Conservation (phyloP, 805 yeast species). For the Starmera quercuum region DNA sequence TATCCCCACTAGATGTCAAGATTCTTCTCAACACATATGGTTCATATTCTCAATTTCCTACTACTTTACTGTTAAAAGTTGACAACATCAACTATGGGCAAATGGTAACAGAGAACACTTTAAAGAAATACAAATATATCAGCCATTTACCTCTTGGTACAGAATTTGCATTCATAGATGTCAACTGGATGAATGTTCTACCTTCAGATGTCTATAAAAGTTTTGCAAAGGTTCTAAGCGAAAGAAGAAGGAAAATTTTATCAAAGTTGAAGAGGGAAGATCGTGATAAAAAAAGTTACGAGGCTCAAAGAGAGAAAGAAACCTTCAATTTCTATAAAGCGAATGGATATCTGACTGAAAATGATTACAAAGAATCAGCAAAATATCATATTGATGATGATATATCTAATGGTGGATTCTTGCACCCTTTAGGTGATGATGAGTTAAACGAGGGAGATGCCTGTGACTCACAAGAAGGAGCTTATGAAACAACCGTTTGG, state of each 20-base stretch:
- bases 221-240: constrained; percentile 48
- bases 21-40: constrained; percentile 59
- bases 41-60: constrained; percentile 60
- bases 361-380: constrained; percentile 14
- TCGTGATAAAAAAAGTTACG: constrained; percentile 45
- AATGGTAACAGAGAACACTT: constrained; percentile 47
- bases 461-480: constrained; percentile 12
- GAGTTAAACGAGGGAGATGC: constrained; percentile 6
- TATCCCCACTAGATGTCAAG: constrained; percentile 75
- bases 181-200: constrained; percentile 62
- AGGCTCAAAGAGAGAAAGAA: constrained; percentile 48
- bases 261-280: constrained; percentile 54
- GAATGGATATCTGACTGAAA: constrained; percentile 31
- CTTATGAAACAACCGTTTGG: constrained; percentile 59
- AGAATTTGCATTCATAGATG: constrained; percentile 73
- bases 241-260: constrained; percentile 44
- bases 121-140: constrained; percentile 64
- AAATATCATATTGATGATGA: constrained; percentile 27
- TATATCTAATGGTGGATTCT: constrained; percentile 30
- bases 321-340: constrained; percentile 49
- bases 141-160: constrained; percentile 83
- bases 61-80: constrained; percentile 48
- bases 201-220: constrained; percentile 35
- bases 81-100: constrained; percentile 67
- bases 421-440: constrained; percentile 21